Evolutionary conservation across 2,329 filamentous ascomycete genomes (phyloP).

Genomic region (Didymella keratinophila): DNA sequence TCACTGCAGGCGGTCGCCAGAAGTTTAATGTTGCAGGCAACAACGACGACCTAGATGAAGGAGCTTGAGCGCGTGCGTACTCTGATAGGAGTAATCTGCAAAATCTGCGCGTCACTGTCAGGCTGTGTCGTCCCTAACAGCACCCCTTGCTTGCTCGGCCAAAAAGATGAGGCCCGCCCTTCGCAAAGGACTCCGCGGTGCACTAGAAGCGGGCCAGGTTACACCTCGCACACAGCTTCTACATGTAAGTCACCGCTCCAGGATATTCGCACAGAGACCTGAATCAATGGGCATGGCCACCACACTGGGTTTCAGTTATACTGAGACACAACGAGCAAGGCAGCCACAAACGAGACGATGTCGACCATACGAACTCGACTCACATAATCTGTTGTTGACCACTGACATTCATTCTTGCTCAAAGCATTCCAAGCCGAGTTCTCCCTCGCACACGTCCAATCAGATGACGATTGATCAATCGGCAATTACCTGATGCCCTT

Average conservation of each 20-base stretch:
- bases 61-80: constrained; percentile 44
- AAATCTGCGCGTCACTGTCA: constrained; percentile 40
- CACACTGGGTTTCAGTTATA: constrained; percentile 42
- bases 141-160: constrained; percentile 47
- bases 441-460: constrained; percentile 51
- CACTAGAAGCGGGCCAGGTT: constrained; percentile 45
- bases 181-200: constrained; percentile 32
- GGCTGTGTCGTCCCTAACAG: constrained; percentile 35
- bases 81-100: constrained; percentile 39
- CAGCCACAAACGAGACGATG: constrained; percentile 45
- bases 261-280: constrained; percentile 39
- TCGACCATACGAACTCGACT: constrained; percentile 43
- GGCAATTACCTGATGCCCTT: constrained; percentile 47
- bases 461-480: constrained; percentile 42
- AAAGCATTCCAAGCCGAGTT: constrained; percentile 46
- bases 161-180: constrained; percentile 43
- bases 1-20: constrained; percentile 82
- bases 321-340: constrained; percentile 37
- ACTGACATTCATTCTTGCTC: constrained; percentile 49
- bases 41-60: constrained; percentile 64
- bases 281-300: constrained; percentile 47
- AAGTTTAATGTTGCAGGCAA: constrained; percentile 83
- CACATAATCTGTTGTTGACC: constrained; percentile 44
- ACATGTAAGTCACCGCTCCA: constrained; percentile 43
- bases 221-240: constrained; percentile 39